Base-by-base conservation (phyloP, 805 yeast species). In the Kluyveromyces nonfermentans region DNA sequence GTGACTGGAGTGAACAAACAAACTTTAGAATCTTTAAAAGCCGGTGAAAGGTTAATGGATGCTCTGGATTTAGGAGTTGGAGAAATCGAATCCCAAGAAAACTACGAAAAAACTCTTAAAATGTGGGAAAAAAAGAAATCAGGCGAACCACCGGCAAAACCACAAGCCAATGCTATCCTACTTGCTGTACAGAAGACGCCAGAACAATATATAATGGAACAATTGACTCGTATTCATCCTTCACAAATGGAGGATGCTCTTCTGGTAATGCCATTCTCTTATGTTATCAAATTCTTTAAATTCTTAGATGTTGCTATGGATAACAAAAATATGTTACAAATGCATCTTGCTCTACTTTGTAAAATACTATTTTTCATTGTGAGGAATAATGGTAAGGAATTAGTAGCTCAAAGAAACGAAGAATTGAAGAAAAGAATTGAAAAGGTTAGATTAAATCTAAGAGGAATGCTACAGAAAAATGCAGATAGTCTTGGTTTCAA, bases 241-340 rank as follows among this genome's bases (percentile, higher is more conserved):
- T 75, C 94, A 0, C 96, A 90, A 55, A 67, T 93, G 31, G 96
- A 90, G 55, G 99, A 93, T 64, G 95, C 97, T 1, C 71, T 93
- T 44, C 65, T 93, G 38, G 95, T 93, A 1, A 70, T 93, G 43
- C 96, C 98, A 28, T 89, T 90, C 56, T 86, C 95, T 9, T 83
- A 81, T 63, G 81, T 89, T 2, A 60, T 80, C 44, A 77, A 76
- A 51, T 71, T 93, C 41, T 71, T 93, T 49, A 72, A 72, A 52
- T 84, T 88, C 53, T 77, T 93, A 43, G 82, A 79, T 50, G 71
- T 77, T 22, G 89, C 96, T 86, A 77, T 93, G 33, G 63, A 68
- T 41, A 67, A 67, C 21, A 62, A 69, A 35, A 61, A 65, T 45
- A 68, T 76, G 45, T 55, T 75, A 30, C 70, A 72, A 40, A 69